Percentiles rank a stretch among this genome's conserved stretches.
Conservation (phyloP, 2,329 filamentous ascomycete species). For the Massarina eburnea region DNA sequence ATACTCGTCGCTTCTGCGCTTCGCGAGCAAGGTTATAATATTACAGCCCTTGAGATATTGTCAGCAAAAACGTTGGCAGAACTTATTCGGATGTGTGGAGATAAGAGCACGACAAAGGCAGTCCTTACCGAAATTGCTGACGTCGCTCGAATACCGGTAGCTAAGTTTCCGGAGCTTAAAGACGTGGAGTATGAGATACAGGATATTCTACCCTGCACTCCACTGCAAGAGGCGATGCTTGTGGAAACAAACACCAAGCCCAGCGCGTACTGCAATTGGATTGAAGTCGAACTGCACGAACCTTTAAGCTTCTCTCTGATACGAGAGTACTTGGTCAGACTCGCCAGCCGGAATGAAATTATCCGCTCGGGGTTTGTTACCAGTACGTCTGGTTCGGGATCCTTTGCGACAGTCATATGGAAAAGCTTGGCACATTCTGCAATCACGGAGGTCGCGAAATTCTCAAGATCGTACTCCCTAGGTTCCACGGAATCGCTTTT, state of each 20-base stretch:
- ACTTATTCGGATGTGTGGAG: constrained; percentile 22
- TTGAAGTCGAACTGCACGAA: constrained; percentile 62
- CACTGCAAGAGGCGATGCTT: constrained; percentile 79
- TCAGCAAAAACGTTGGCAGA: constrained; percentile 52
- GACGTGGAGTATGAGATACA: constrained; percentile 13
- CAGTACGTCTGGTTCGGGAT: constrained; percentile 41
- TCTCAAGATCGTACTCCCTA: constrained; percentile 46
- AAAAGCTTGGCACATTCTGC: constrained; percentile 49
- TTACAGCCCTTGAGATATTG: constrained; percentile 65
- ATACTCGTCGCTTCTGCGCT: constrained; percentile 67
- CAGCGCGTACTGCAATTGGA: constrained; percentile 74
- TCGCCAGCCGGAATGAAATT: constrained; percentile 59
- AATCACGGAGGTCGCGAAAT: constrained; percentile 46
- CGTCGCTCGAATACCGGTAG: constrained; percentile 5
- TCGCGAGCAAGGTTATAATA: constrained; percentile 56
- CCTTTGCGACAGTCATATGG: constrained; percentile 68
- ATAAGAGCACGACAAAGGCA: neutral
- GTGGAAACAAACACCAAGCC: constrained; percentile 65
- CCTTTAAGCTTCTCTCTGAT: constrained; percentile 44
- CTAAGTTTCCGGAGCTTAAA: constrained; percentile 14
- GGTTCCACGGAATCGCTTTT: constrained; percentile 48
- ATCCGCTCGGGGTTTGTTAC: constrained; percentile 73
- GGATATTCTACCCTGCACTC: constrained; percentile 63
- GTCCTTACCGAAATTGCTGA: neutral
- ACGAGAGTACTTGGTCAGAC: constrained; percentile 24